Evolutionary conservation across 768 basidiomycete species (phyloP).

Genomic region (Cystobasidiopsis lactophilus): DNA sequence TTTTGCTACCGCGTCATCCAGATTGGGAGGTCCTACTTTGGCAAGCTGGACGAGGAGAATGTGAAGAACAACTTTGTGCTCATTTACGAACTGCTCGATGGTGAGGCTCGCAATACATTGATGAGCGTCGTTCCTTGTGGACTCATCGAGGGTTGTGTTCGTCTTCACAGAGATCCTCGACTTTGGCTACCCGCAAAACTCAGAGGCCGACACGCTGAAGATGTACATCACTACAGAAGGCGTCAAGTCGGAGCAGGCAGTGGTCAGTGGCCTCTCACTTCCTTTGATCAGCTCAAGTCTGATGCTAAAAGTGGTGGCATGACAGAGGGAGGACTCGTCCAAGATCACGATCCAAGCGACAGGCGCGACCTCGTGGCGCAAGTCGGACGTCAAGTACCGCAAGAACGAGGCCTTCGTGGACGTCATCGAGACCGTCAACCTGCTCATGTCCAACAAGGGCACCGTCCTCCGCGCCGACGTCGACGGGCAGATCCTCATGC

Average conservation of each 20-base stretch:
- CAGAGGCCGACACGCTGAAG: slow-evolving; percentile 91
- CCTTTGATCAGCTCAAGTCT: too few species aligned
- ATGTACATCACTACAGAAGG: slow-evolving; percentile 96
- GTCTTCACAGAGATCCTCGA: slow-evolving; percentile 86
- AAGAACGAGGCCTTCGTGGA: slow-evolving; percentile 99
- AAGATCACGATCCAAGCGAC: slow-evolving; percentile 96
- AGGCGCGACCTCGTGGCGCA: slow-evolving; percentile 83
- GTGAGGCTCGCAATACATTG: slow-evolving; percentile 29
- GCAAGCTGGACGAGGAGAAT: slow-evolving; percentile 90
- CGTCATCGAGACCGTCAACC: slow-evolving; percentile 86
- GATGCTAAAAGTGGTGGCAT: not conserved
- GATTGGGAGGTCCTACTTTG: slow-evolving; percentile 88
- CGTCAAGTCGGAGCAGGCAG: slow-evolving; percentile 61
- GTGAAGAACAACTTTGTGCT: slow-evolving; percentile 98
- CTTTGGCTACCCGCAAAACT: slow-evolving; percentile 98
- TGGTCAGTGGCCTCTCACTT: slow-evolving; percentile 33
- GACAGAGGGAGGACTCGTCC: slow-evolving; percentile 69
- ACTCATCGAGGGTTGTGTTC: not conserved
- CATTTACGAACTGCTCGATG: slow-evolving; percentile 94
- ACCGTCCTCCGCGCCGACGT: slow-evolving; percentile 84
- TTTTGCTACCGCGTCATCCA: slow-evolving; percentile 90
- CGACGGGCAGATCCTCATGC: slow-evolving; percentile 93
- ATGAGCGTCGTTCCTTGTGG: not conserved
- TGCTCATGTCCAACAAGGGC: slow-evolving; percentile 93
- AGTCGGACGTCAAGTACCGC: slow-evolving; percentile 91